Evolutionary conservation across 1,139 yeast species (phyloP), one percentile per base, ranked within the genome.

Genomic region (Hyphopichia burtonii): DNA sequence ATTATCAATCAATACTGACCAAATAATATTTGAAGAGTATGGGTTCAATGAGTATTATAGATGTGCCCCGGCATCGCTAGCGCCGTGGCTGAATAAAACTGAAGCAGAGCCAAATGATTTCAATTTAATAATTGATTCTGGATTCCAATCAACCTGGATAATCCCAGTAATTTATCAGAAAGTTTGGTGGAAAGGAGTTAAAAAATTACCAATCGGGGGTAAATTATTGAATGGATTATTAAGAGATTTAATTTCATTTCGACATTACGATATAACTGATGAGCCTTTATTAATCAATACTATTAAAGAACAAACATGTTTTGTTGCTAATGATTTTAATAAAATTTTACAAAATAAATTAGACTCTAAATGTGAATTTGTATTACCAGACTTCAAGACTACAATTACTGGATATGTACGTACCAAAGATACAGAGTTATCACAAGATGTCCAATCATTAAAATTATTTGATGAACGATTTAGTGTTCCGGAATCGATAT

Each of bases 261-360:
- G 98, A 44, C 95, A 94, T 65, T 93, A 91, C 63, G 94, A 94
- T 57, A 91, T 94, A 55, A 83, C 88, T 59, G 97, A 91, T 47
- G 99, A 94, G 61, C 86, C 96, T 0, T 74, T 86, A 7, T 67
- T 94, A 40, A 83, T 93, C 40, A 88, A 91, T 56, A 83, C 86
- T 32, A 86, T 94, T 51, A 93, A 94, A 56, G 96, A 93, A 55
- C 71, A 78, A 30, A 76, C 94, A 6, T 80, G 93, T 53, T 90
- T 80, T 59, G 80, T 91, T 37, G 83, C 96, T 1, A 52, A 57
- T 12, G 82, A 91, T 50, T 93, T 85, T 56, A 75, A 74, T 33
- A 65, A 66, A 15, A 81, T 86, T 19, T 66, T 91, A 44, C 68
- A 72, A 37, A 45, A 61, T 4, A 61, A 62, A 41, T 39, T 49